These are phyloP conservation scores for Fusarium guadeloupense DNA, from an alignment of 2,329 filamentous ascomycete genomes.

Conservation along the genomic window DNA sequence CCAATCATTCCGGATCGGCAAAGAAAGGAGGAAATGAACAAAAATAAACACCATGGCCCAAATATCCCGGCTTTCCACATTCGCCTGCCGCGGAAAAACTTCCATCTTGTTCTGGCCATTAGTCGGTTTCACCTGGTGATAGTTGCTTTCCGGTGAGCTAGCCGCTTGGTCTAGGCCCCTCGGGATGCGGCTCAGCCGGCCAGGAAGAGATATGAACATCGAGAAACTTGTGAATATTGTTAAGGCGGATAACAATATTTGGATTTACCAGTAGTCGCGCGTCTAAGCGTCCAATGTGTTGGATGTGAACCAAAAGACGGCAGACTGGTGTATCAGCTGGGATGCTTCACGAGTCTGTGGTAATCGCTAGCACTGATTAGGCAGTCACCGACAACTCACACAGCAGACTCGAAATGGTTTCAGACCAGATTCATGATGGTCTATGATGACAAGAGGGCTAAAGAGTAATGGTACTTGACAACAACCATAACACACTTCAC, in stretches of 20 bases:
- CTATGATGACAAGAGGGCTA: not conserved
- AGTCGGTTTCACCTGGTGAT: slow-evolving; percentile 26
- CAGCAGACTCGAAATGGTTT: too few species aligned
- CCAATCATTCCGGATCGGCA: slow-evolving; percentile 28
- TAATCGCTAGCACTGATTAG: not conserved
- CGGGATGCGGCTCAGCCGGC: not conserved
- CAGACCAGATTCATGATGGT: too few species aligned
- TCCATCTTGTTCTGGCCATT: slow-evolving; percentile 3
- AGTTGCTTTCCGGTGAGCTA: slow-evolving; percentile 13
- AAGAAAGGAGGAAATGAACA: not conserved
- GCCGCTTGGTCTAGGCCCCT: slow-evolving; percentile 12
- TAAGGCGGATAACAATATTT: slow-evolving; percentile 31
- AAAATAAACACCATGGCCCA: not conserved
- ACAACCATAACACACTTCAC: not conserved
- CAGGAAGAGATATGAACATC: slow-evolving; percentile 1
- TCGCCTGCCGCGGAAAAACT: slow-evolving; percentile 1
- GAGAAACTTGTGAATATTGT: slow-evolving; percentile 21
- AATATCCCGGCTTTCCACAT: slow-evolving; percentile 12
- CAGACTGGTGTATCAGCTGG: not conserved
- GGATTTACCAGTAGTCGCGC: slow-evolving; percentile 27
- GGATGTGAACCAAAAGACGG: not conserved
- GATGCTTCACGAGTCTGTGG: not conserved
- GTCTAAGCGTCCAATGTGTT: slow-evolving; percentile 13
- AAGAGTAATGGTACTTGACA: not conserved
- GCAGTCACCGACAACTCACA: not conserved